A percentile compares a stretch with the other conserved stretches of the same genome.
These are phyloP conservation scores for Acidiella bohemica DNA, from an alignment of 495 filamentous ascomycete species.

Conservation along the genomic window DNA sequence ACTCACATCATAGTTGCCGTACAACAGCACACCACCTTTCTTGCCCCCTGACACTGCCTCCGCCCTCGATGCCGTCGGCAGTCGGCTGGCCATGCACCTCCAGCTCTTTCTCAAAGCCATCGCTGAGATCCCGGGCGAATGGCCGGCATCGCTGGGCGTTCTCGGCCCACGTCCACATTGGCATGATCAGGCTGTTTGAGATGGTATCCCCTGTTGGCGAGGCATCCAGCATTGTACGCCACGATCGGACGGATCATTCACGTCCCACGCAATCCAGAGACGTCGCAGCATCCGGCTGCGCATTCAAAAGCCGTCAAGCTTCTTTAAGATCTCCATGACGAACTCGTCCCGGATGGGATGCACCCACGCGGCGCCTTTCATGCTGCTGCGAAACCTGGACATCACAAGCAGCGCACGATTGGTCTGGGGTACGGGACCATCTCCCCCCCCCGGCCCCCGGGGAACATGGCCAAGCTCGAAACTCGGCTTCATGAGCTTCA, in stretches of 20 bases:
- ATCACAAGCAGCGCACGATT: slow-evolving; percentile 2
- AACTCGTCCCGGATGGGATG: slow-evolving; percentile 19
- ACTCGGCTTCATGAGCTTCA: slow-evolving; percentile 28
- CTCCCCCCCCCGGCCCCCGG: too few relatives aligned
- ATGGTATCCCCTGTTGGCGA: slow-evolving; percentile 14
- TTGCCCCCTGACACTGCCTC: slow-evolving; percentile 10
- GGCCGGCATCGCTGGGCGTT: slow-evolving; percentile 9
- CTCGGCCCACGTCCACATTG: slow-evolving; percentile 9
- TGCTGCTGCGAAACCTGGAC: slow-evolving; percentile 19
- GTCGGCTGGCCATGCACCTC: slow-evolving; percentile 9
- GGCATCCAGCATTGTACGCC: slow-evolving; percentile 6
- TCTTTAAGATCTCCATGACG: slow-evolving; percentile 11
- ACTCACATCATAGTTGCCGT: slow-evolving; percentile 25
- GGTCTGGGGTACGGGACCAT: slow-evolving; percentile 16
- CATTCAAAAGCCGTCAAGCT: slow-evolving; percentile 16
- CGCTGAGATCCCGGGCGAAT: slow-evolving; percentile 11
- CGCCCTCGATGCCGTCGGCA: slow-evolving; percentile 8
- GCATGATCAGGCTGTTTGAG: slow-evolving; percentile 16
- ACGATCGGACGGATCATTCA: slow-evolving; percentile 9
- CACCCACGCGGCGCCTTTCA: slow-evolving; percentile 22
- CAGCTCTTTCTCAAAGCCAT: slow-evolving; percentile 13
- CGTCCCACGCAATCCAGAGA: slow-evolving; percentile 22
- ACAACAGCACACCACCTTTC: slow-evolving; percentile 13
- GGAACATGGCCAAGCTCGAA: slow-evolving; percentile 18
- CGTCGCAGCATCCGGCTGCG: slow-evolving; percentile 11